Percentiles rank a stretch among this genome's conserved stretches.
These are phyloP conservation scores for Phytophthora fragariae DNA, from an alignment of 352 stramenopile species.

Conservation along the genomic window DNA sequence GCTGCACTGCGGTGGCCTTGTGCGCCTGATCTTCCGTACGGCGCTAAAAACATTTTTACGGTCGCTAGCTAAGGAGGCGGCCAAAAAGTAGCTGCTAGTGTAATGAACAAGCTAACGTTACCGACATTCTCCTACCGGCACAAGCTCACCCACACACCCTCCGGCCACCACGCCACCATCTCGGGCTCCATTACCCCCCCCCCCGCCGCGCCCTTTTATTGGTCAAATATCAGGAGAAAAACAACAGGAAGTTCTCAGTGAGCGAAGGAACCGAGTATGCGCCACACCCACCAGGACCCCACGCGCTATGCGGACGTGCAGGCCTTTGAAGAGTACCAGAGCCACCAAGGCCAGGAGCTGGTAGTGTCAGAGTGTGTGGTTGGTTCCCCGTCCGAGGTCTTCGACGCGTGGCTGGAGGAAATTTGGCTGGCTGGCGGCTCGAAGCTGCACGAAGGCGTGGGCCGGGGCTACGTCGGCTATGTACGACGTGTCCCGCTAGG, in stretches of 20 bases:
- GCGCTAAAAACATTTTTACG: conserved; percentile 42
- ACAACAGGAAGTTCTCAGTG: conserved; percentile 8
- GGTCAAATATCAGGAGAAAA: conserved; percentile 28
- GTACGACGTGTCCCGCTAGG: conserved; percentile 54
- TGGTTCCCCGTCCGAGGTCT: conserved; percentile 52
- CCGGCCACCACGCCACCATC: neutral
- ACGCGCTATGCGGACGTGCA: conserved; percentile 43
- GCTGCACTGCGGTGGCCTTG: conserved; percentile 47
- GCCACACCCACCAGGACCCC: conserved; percentile 33
- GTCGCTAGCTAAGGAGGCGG: conserved; percentile 17
- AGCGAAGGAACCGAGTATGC: conserved; percentile 25
- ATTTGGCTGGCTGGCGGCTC: conserved; percentile 50
- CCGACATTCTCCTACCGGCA: too few species aligned
- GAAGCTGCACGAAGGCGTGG: conserved; percentile 57
- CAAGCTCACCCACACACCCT: too few species aligned
- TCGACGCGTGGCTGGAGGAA: conserved; percentile 70
- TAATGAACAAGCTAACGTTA: neutral
- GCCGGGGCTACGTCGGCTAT: conserved; percentile 66
- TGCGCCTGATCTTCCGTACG: conserved; percentile 42
- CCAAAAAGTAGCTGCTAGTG: conserved; percentile 1
- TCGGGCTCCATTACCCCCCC: neutral
- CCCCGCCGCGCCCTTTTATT: conserved; percentile 15
- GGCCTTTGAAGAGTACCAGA: conserved; percentile 59
- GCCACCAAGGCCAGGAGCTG: conserved; percentile 65
- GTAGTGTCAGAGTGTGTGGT: conserved; percentile 65